phyloP scores from a whole-genome alignment of 345 rosid species.

The Capsella bursapastoris region DNA sequence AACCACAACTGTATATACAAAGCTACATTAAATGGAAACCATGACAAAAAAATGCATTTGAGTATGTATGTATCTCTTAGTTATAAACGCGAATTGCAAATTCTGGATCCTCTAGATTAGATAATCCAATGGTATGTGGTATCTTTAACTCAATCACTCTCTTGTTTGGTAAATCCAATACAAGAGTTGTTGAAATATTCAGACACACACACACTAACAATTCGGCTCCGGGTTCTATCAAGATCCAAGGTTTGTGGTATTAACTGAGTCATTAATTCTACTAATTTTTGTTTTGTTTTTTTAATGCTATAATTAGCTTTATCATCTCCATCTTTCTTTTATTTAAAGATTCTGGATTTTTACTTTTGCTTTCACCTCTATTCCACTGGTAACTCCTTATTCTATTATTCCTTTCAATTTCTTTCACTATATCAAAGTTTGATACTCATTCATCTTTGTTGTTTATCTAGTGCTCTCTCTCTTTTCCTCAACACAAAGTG shows the following conservation, averaged over 20 bases:
- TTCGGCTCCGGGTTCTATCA: slow-evolving; percentile 14
- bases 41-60: not conserved
- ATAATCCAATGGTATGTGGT: not conserved
- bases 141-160: not conserved
- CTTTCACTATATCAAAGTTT: not conserved
- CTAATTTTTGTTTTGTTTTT: not conserved
- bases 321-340: not conserved
- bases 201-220: not conserved
- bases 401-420: not conserved
- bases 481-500: slow-evolving; percentile 7
- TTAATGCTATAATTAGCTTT: slow-evolving; percentile 6
- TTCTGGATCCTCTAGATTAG: no score
- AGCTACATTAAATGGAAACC: not conserved
- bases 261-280: not conserved
- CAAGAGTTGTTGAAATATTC: slow-evolving; percentile 10
- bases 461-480: slow-evolving; percentile 12
- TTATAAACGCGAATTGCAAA: no score
- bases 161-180: not conserved
- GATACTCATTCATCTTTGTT: not conserved
- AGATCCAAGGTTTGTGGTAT: slow-evolving; percentile 8
- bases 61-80: no score
- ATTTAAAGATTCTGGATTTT: not conserved
- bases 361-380: not conserved
- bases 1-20: no score
- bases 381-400: not conserved